Conservation (phyloP, 768 basidiomycete genomes). For the Pleurotus tuber-regium region DNA sequence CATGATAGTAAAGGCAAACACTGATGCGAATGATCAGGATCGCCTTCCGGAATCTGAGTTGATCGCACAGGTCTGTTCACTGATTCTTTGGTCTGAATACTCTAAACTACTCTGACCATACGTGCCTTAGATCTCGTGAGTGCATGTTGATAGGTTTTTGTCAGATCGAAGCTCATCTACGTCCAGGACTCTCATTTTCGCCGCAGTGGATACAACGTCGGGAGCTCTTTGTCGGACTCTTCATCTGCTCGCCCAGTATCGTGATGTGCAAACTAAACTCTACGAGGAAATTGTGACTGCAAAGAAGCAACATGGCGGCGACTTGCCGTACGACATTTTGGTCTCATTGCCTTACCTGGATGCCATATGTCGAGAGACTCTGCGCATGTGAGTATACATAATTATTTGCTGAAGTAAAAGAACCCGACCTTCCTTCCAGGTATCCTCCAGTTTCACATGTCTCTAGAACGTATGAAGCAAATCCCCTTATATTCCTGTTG, state of each 20-base stretch:
- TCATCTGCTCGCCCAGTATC: conserved; percentile 24
- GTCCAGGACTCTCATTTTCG: conserved; percentile 28
- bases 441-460: conserved; percentile 20
- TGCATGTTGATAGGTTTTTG: background rate
- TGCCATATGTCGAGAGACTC: conserved; percentile 32
- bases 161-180: background rate
- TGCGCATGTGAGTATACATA: conserved; percentile 25
- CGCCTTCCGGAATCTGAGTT: conserved; percentile 28
- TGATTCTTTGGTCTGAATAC: background rate
- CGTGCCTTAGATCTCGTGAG: background rate
- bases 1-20: conserved; percentile 29
- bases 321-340: conserved; percentile 26
- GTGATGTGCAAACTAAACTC: conserved; percentile 30
- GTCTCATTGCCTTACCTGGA: conserved; percentile 29
- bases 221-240: conserved; percentile 27
- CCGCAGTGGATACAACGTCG: conserved; percentile 34
- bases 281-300: conserved; percentile 24
- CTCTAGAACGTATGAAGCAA: conserved; percentile 21
- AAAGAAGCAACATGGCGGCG: background rate
- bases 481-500: background rate
- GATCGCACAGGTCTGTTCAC: conserved; percentile 23
- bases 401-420: background rate
- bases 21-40: conserved; percentile 24
- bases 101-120: background rate
- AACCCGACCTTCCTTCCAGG: conserved; percentile 7